These are phyloP conservation scores for Anisogramma anomala DNA, from an alignment of 2,329 filamentous ascomycete genomes.

Conservation along the genomic window DNA sequence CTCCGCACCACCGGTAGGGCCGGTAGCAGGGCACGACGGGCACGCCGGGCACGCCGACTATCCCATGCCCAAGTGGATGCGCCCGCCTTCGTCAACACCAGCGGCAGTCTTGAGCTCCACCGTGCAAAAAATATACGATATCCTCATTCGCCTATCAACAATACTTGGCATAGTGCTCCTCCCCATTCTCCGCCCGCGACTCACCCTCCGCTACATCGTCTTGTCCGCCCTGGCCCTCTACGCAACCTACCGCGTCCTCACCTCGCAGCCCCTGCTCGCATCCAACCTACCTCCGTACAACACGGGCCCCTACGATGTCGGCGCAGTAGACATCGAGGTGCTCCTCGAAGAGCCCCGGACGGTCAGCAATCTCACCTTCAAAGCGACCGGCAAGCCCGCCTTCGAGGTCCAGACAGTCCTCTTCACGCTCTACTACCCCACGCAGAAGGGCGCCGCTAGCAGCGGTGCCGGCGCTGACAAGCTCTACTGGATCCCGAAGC, in stretches of 20 bases:
- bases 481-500: constrained; percentile 11
- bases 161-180: background rate
- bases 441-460: background rate
- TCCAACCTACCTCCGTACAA: constrained; percentile 4
- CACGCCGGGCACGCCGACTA: background rate
- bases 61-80: constrained; percentile 11
- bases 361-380: constrained; percentile 4
- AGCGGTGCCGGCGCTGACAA: background rate
- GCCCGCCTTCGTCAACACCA: background rate
- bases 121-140: background rate
- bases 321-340: constrained; percentile 9
- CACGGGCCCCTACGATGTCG: constrained; percentile 10
- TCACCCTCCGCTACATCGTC: constrained; percentile 6
- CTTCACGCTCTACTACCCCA: constrained; percentile 13
- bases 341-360: constrained; percentile 3
- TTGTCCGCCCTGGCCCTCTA: constrained; percentile 2
- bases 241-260: constrained; percentile 1
- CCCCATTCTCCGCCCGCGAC: constrained; percentile 6
- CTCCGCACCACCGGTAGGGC: background rate
- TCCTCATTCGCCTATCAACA: background rate
- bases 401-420: constrained; percentile 13
- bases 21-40: background rate
- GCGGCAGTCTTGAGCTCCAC: background rate
- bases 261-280: constrained; percentile 1
- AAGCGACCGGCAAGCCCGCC: constrained; percentile 2